A percentile compares a stretch with the other conserved stretches of the same genome.
These are phyloP conservation scores for Exophiala spinifera DNA, from an alignment of 2,329 filamentous ascomycete species.

Conservation along the genomic window DNA sequence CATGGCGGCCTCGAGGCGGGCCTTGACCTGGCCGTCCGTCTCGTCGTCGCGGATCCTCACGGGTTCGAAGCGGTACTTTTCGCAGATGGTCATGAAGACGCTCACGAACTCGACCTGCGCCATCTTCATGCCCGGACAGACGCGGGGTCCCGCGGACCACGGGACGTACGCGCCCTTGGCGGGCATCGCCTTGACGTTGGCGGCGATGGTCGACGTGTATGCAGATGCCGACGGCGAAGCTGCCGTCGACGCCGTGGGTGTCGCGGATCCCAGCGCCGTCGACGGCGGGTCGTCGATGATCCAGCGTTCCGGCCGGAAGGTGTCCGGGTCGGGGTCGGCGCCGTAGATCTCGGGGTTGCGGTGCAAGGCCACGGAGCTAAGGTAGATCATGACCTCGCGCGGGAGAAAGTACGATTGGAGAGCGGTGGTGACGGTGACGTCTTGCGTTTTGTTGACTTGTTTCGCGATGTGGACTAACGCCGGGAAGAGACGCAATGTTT, in stretches of 20 bases:
- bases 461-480: constrained; percentile 41
- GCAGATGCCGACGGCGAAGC: too few relatives aligned
- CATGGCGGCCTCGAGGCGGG: constrained; percentile 27
- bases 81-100: constrained; percentile 43
- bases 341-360: constrained; percentile 30
- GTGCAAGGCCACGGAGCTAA: constrained; percentile 37
- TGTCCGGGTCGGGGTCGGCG: constrained; percentile 35
- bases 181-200: constrained; percentile 35
- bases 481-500: constrained; percentile 45
- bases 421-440: constrained; percentile 32
- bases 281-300: constrained; percentile 31
- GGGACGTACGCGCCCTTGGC: constrained; percentile 45
- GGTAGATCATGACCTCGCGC: constrained; percentile 35
- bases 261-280: constrained; percentile 5
- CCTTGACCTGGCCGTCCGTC: constrained; percentile 24
- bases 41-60: constrained; percentile 27
- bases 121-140: constrained; percentile 55
- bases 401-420: constrained; percentile 33
- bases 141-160: constrained; percentile 50
- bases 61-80: constrained; percentile 27
- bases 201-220: constrained; percentile 6
- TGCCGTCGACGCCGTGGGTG: too few relatives aligned
- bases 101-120: constrained; percentile 55
- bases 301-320: constrained; percentile 44
- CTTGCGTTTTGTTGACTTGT: constrained; percentile 29